Base-by-base conservation (phyloP, 1,139 yeast species). In the Geotrichum fermentans region DNA sequence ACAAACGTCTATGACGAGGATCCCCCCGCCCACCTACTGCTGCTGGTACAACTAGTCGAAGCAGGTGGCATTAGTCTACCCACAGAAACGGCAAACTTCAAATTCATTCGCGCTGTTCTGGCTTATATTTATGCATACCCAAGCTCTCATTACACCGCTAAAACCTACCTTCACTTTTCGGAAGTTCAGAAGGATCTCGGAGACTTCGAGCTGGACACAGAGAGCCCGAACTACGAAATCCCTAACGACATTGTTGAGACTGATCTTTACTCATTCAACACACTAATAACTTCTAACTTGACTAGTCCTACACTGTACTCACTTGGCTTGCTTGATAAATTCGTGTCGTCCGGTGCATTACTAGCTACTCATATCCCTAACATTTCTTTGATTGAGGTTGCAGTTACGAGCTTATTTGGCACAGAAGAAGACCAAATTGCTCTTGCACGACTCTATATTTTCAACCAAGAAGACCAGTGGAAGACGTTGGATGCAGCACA, bases 351-450 rank as follows among this genome's bases (percentile, higher is more conserved):
- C 20, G 47, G 53, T 7, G 37, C 43, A 4, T 17, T 54, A 11
- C 26, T 53, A 20, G 35, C 37, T 13, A 28, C 18, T 5, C 29
- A 39, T 10, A 34, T 41, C 29, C 38, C 45, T n/a, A 33, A 42
- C 17, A 35, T 50, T 17, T 32, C 54, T 2, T 33, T 55, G 8
- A 34, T 32, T 11, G 51, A 53, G 16, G 50, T 49, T 21, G 49
- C 49, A 10, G 24, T 40, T 16, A 29, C 42, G 18, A 39, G 50
- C 11, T 35, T 50, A n/a, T 45, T 44, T 33, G 56, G 56, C 13
- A 34, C 40, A n/a, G 52, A 48, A 35, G 17, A 44, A 22, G 50
- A 54, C 17, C 54, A 52, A 28, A 47, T 37, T 34, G 47, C 35
- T 2, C 28, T 52, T 4, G 50, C 49, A 3, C 33, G 41, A 4